These are phyloP conservation scores for Xylaria sp. DNA, from an alignment of 2,329 filamentous ascomycete species.

Conservation along the genomic window DNA sequence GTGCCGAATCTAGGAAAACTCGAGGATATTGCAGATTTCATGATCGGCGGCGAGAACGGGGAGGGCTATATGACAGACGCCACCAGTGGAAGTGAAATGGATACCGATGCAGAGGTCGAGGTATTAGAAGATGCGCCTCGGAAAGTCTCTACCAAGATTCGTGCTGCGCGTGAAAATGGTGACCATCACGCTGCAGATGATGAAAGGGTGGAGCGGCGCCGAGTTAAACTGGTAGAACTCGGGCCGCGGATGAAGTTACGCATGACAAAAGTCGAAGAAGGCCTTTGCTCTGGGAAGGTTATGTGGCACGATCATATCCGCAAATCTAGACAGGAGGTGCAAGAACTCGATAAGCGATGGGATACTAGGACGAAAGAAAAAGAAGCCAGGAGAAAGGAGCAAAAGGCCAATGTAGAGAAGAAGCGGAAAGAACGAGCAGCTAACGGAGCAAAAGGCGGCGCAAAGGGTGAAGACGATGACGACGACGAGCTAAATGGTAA, in stretches of 20 bases:
- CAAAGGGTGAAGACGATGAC: slow-evolving; percentile 52
- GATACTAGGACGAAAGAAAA: slow-evolving; percentile 81
- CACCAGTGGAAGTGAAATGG: slow-evolving; percentile 88
- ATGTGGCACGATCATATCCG: slow-evolving; percentile 98
- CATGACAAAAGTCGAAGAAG: slow-evolving; percentile 96
- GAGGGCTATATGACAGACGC: slow-evolving; percentile 87
- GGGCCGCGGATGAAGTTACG: slow-evolving; percentile 90
- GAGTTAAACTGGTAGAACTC: slow-evolving; percentile 91
- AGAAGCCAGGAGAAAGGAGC: slow-evolving; percentile 81
- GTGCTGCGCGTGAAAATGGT: slow-evolving; percentile 60
- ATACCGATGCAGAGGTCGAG: slow-evolving; percentile 96
- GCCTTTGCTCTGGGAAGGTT: slow-evolving; percentile 86
- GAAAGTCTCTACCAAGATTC: slow-evolving; percentile 66
- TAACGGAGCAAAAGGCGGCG: slow-evolving; percentile 54
- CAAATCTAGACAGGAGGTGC: slow-evolving; percentile 82
- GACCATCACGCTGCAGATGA: slow-evolving; percentile 56
- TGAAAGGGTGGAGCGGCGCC: slow-evolving; percentile 79
- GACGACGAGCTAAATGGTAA: slow-evolving; percentile 56
- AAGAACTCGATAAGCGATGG: slow-evolving; percentile 85
- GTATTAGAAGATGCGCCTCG: slow-evolving; percentile 73
- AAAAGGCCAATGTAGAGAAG: slow-evolving; percentile 89
- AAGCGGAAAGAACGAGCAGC: slow-evolving; percentile 73
- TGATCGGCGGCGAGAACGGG: slow-evolving; percentile 82
- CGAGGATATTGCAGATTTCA: slow-evolving; percentile 93
- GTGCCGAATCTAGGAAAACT: slow-evolving; percentile 91